phyloP scores from a whole-genome alignment of 345 rosid species.

The thale cress (Arabidopsis thaliana) region DNA sequence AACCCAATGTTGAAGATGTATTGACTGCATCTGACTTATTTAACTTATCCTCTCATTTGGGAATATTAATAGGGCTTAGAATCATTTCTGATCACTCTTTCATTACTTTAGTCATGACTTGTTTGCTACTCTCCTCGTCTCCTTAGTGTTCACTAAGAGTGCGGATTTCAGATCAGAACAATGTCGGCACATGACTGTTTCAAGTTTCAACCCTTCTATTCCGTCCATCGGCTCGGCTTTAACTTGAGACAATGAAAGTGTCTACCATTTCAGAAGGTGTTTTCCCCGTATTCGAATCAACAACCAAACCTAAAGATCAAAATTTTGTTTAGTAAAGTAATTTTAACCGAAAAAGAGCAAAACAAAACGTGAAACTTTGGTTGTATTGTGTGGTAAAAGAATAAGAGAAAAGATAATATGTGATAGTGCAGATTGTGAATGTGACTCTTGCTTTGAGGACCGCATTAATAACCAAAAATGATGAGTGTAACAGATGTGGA shows the following conservation, averaged over 20 bases:
- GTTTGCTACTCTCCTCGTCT: neutral
- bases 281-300: neutral
- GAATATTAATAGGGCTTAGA: neutral
- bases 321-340: neutral
- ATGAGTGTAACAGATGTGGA: conserved; percentile 40
- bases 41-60: neutral
- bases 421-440: conserved; percentile 27
- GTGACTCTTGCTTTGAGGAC: conserved; percentile 30
- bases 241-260: neutral
- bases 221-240: neutral
- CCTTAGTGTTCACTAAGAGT: neutral
- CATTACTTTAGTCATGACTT: neutral
- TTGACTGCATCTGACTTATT: neutral
- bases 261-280: neutral
- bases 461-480: conserved; percentile 28
- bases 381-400: neutral
- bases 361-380: conserved; percentile 11
- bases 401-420: neutral
- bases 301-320: neutral
- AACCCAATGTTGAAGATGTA: neutral
- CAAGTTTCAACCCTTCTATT: neutral
- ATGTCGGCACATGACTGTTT: neutral
- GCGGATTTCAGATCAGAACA: neutral
- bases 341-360: neutral
- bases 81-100: neutral